phyloP scores from a whole-genome alignment of 1,284 basidiomycete genomes.

The Naganishia cerealis region DNA sequence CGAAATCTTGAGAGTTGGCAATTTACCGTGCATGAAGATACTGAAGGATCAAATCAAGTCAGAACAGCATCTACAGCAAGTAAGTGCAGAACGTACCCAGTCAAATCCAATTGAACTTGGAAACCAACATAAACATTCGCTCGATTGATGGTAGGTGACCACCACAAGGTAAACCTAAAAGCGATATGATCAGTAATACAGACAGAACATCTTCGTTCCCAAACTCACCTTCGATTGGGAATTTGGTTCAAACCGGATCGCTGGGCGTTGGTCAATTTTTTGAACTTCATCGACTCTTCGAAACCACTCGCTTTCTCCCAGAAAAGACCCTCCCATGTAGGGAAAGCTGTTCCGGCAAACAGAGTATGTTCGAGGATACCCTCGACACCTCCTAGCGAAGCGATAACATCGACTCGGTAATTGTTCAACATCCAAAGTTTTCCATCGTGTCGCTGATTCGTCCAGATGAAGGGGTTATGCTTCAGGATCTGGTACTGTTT shows the following conservation, averaged over 20 bases:
- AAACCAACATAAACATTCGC: constrained; percentile 95
- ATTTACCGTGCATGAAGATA: constrained; percentile 85
- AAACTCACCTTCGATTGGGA: constrained; percentile 73
- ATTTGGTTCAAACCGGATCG: constrained; percentile 96
- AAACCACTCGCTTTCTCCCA: constrained; percentile 93
- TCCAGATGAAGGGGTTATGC: constrained; percentile 98
- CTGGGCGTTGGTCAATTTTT: constrained; percentile 89
- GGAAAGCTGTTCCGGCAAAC: constrained; percentile 73
- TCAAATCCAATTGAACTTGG: constrained; percentile 97
- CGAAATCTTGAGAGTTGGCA: constrained; percentile 95
- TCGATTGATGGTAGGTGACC: constrained; percentile 89
- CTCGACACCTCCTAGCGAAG: constrained; percentile 88
- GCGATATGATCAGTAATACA: neutral
- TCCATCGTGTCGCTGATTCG: constrained; percentile 94
- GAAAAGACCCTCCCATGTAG: constrained; percentile 68
- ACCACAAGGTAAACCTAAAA: constrained; percentile 95
- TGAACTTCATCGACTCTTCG: constrained; percentile 96
- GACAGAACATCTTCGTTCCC: neutral
- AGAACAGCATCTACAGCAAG: neutral
- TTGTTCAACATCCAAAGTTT: constrained; percentile 98
- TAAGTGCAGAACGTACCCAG: constrained; percentile 69
- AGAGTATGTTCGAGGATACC: constrained; percentile 95
- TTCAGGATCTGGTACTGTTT: constrained; percentile 95
- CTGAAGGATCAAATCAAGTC: constrained; percentile 5
- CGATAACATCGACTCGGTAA: constrained; percentile 97